phyloP scores from a whole-genome alignment of 352 stramenopile species.

The Phytopythium vexans region DNA sequence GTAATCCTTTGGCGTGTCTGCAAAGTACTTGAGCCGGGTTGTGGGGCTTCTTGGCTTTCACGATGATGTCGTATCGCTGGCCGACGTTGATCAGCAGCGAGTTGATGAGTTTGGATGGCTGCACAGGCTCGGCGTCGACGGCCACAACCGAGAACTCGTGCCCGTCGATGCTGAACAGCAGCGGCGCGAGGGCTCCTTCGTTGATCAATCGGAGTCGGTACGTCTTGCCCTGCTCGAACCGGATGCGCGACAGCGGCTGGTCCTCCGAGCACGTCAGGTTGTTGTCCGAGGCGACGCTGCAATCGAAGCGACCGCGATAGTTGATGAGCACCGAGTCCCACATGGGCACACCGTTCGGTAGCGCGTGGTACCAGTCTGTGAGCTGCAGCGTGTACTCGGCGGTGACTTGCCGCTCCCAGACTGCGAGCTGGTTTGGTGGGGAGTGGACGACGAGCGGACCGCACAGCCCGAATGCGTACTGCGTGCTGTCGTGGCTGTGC shows the following conservation, averaged over 20 bases:
- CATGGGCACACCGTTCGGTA: slow-evolving; percentile 8
- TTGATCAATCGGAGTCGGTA: slow-evolving; percentile 39
- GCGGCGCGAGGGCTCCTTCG: slow-evolving; percentile 25
- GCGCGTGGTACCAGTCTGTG: slow-evolving; percentile 28
- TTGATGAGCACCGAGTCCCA: slow-evolving; percentile 39
- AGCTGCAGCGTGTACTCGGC: slow-evolving; percentile 25
- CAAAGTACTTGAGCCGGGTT: no score
- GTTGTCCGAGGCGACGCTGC: slow-evolving; percentile 12
- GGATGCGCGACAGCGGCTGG: slow-evolving; percentile 19
- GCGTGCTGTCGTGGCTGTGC: slow-evolving; percentile 24
- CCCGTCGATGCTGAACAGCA: slow-evolving; percentile 35
- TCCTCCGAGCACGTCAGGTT: slow-evolving; percentile 16
- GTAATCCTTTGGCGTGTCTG: slow-evolving; percentile 1
- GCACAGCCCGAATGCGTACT: slow-evolving; percentile 34
- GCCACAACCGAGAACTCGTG: slow-evolving; percentile 33
- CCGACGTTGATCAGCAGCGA: slow-evolving; percentile 23
- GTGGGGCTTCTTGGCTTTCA: slow-evolving; percentile 20
- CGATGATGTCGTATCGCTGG: slow-evolving; percentile 30
- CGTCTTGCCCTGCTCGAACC: slow-evolving; percentile 24
- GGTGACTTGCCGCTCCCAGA: slow-evolving; percentile 16
- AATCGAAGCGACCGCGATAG: slow-evolving; percentile 35
- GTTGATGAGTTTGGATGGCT: slow-evolving; percentile 26
- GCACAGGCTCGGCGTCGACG: slow-evolving; percentile 21
- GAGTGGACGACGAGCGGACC: slow-evolving; percentile 27
- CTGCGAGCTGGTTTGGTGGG: slow-evolving; percentile 8